Evolutionary conservation across 352 stramenopile species (phyloP).

Genomic region (Phytopythium ostracodes): DNA sequence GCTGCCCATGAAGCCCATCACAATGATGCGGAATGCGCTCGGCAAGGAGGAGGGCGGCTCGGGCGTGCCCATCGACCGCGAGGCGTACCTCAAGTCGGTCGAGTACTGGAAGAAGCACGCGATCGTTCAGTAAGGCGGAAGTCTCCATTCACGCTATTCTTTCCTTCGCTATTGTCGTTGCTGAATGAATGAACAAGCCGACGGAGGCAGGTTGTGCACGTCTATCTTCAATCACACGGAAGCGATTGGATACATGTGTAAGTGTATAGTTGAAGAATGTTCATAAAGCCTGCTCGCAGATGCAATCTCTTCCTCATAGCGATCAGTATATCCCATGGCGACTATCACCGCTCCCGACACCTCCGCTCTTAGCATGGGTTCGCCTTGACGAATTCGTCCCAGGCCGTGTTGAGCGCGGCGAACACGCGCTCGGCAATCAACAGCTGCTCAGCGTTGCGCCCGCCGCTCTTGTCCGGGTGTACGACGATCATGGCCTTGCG

Average conservation of each 20-base stretch:
- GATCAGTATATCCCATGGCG: no score
- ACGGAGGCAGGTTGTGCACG: neutral
- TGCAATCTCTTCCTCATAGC: neutral
- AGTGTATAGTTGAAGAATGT: constrained; percentile 26
- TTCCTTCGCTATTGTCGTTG: neutral
- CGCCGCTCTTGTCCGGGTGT: constrained; percentile 87
- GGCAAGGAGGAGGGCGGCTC: constrained; percentile 93
- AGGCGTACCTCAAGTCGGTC: constrained; percentile 81
- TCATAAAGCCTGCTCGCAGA: constrained; percentile 17
- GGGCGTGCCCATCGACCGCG: constrained; percentile 73
- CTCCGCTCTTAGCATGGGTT: constrained; percentile 47
- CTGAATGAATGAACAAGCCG: neutral
- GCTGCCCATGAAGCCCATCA: constrained; percentile 98
- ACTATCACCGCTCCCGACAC: no score
- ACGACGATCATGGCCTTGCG: constrained; percentile 92
- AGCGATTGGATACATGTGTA: constrained; percentile 19
- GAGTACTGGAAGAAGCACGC: constrained; percentile 86
- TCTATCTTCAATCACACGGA: neutral
- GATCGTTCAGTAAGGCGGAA: constrained; percentile 68
- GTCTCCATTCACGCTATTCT: neutral
- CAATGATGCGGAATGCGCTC: constrained; percentile 97
- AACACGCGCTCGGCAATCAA: constrained; percentile 91
- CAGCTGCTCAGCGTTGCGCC: constrained; percentile 82
- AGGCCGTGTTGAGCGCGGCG: constrained; percentile 87
- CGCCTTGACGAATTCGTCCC: constrained; percentile 80